These are phyloP conservation scores for Trametes villosa DNA, from an alignment of 768 basidiomycete species.

Conservation along the genomic window DNA sequence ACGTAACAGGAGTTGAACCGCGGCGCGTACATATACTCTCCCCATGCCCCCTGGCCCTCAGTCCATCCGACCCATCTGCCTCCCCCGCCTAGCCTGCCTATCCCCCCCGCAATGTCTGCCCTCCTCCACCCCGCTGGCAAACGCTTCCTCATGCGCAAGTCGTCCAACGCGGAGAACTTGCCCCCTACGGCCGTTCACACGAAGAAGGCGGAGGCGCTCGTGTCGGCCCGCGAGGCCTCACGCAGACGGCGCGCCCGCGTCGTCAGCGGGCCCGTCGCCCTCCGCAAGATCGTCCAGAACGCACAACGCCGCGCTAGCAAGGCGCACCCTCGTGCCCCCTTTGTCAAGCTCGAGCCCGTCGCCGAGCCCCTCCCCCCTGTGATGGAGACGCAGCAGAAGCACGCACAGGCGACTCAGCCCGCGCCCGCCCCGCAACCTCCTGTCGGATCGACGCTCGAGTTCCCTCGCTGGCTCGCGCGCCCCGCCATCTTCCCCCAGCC, in stretches of 20 bases:
- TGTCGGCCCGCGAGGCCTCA: slow-evolving; percentile 25
- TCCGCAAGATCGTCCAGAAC: slow-evolving; percentile 23
- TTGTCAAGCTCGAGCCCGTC: slow-evolving; percentile 10
- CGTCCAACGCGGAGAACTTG: slow-evolving; percentile 33
- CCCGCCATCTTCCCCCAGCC: slow-evolving; percentile 54
- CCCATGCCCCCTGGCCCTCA: neutral
- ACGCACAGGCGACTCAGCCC: slow-evolving; percentile 2
- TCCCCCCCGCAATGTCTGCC: slow-evolving; percentile 13
- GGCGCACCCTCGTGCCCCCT: neutral
- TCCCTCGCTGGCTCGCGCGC: slow-evolving; percentile 72
- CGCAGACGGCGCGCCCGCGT: slow-evolving; percentile 27
- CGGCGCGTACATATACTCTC: slow-evolving; percentile 12
- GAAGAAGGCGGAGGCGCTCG: slow-evolving; percentile 22
- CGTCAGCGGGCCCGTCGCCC: slow-evolving; percentile 15
- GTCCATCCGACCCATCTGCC: neutral
- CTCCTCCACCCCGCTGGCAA: slow-evolving; percentile 17
- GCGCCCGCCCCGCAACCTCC: slow-evolving; percentile 34
- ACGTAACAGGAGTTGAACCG: slow-evolving; percentile 16
- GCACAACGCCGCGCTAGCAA: slow-evolving; percentile 23
- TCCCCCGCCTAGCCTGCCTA: neutral
- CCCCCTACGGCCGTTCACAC: slow-evolving; percentile 15
- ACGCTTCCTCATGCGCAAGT: slow-evolving; percentile 28
- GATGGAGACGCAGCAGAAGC: neutral
- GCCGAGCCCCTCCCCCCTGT: neutral
- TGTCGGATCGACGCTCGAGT: slow-evolving; percentile 47